These are phyloP conservation scores for Trametes sp. DNA, from an alignment of 1,284 basidiomycete species.

Conservation along the genomic window DNA sequence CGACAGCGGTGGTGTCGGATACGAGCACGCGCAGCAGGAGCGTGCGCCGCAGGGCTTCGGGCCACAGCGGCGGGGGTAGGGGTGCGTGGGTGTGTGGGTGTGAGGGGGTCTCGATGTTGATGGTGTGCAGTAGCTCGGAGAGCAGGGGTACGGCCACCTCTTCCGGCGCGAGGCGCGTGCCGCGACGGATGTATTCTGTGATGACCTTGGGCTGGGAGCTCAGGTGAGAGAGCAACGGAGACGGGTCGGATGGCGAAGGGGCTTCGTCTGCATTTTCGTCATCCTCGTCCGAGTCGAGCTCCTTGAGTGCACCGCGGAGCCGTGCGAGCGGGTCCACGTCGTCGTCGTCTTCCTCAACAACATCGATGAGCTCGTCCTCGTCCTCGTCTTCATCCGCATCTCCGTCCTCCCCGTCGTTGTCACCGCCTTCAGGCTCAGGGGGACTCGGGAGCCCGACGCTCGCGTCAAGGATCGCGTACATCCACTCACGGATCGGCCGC, in stretches of 20 bases:
- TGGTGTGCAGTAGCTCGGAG: constrained; percentile 51
- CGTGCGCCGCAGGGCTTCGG: constrained; percentile 60
- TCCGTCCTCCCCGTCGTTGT: constrained; percentile 40
- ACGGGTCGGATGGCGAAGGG: constrained; percentile 43
- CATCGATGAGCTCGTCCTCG: constrained; percentile 67
- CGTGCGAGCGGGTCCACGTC: constrained; percentile 69
- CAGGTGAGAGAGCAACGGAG: constrained; percentile 43
- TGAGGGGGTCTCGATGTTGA: constrained; percentile 40
- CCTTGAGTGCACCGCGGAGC: constrained; percentile 70
- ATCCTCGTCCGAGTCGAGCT: constrained; percentile 50
- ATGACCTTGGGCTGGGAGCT: constrained; percentile 50
- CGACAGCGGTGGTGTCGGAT: constrained; percentile 61
- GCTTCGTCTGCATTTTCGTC: constrained; percentile 18
- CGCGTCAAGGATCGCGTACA: constrained; percentile 74
- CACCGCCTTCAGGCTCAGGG: constrained; percentile 31
- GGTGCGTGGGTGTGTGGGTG: constrained; percentile 12
- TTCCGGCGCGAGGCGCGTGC: constrained; percentile 68
- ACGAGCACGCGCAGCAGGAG: constrained; percentile 64
- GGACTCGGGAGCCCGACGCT: constrained; percentile 61
- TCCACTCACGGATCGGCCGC: constrained; percentile 67
- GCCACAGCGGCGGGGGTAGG: constrained; percentile 50
- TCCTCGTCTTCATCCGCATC: constrained; percentile 53
- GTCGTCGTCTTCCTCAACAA: constrained; percentile 54
- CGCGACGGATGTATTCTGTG: constrained; percentile 77
- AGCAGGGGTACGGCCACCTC: constrained; percentile 60